Evolutionary conservation across 2,329 filamentous ascomycete species (phyloP).

Genomic region (Ciborinia camelliae): DNA sequence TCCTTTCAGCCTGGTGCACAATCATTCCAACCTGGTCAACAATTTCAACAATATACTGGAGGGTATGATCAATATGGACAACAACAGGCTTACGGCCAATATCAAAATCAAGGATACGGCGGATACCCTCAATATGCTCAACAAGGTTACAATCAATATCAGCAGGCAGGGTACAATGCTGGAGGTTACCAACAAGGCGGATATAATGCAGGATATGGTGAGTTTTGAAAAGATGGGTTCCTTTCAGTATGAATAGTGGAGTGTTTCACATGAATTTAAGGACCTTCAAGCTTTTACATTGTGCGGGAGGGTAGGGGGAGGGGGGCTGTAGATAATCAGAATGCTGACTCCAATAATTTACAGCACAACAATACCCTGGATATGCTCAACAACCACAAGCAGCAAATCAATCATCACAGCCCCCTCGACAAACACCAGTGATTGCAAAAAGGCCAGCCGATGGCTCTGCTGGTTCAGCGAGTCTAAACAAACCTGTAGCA

Average conservation of each 20-base stretch:
- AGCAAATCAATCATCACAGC: constrained; percentile 39
- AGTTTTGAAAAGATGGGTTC: not conserved
- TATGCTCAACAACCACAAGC: constrained; percentile 52
- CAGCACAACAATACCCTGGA: constrained; percentile 50
- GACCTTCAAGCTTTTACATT: not conserved
- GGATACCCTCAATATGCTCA: constrained; percentile 55
- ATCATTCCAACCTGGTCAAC: constrained; percentile 69
- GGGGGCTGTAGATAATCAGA: not conserved
- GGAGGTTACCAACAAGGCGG: constrained; percentile 36
- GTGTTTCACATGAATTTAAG: not conserved
- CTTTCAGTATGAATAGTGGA: not conserved
- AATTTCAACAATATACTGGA: constrained; percentile 57
- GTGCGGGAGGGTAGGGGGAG: too few species aligned
- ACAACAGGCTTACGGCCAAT: constrained; percentile 50
- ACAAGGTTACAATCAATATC: constrained; percentile 49
- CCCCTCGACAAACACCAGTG: constrained; percentile 50
- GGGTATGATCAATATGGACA: constrained; percentile 55
- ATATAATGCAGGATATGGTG: constrained; percentile 43
- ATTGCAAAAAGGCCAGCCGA: constrained; percentile 62
- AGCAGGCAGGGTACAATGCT: constrained; percentile 44
- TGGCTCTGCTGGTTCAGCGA: constrained; percentile 44
- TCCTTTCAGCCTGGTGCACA: constrained; percentile 72
- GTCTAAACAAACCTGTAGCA: constrained; percentile 50
- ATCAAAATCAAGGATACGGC: constrained; percentile 51
- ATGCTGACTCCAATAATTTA: constrained; percentile 3